Evolutionary conservation across 2,329 filamentous ascomycete genomes (phyloP), one percentile per base, ranked within the genome.

Genomic region (Calonectria naviculata): DNA sequence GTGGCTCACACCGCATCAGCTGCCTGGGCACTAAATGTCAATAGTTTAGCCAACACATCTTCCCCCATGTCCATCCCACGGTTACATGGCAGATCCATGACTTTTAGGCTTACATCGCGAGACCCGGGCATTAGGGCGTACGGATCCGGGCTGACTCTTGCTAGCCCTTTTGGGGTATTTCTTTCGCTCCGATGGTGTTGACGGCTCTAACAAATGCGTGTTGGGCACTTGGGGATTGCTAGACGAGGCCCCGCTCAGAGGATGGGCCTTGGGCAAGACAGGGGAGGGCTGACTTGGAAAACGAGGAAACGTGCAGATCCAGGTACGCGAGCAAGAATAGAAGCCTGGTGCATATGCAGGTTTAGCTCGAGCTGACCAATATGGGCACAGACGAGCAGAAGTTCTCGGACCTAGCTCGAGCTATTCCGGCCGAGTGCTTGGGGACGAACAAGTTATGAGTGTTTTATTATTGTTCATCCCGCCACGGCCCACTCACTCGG

Each of bases 261-360:
- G 34, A 26, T 28, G 52, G 52, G 13, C 34, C 13, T 58, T 24
- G 31, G 7, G 52, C 10, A 34, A 28, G 31, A 58, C 52, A 58
- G 52, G 52, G 52, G 36, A 38, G 52, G 6, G 52, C 31, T 24
- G 52, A 24, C 21, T 5, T 19, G 52, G 52, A 58, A 58, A 58
- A 58, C 52, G 52, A 58, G 52, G 52, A 58, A 58, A 38, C 52
- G 5, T 58, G 52, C 52, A 58, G 52, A 58, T 58, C 52, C 52
- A 28, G 52, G 52, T 12, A 58, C 34, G 21, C 13, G 13, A 24
- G 52, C 17, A 58, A 28, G 52, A 58, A 58, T 58, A 58, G 34
- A 58, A 58, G 17, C 34, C 34, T 26, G 31, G 36, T 24, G 52
- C 12, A 56, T 34, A 29, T 36, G 31, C 52, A 36, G 29, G 10